Base-by-base conservation (phyloP, 371 early-diverging fungal genomes). In the Lichtheimia ramosa region DNA sequence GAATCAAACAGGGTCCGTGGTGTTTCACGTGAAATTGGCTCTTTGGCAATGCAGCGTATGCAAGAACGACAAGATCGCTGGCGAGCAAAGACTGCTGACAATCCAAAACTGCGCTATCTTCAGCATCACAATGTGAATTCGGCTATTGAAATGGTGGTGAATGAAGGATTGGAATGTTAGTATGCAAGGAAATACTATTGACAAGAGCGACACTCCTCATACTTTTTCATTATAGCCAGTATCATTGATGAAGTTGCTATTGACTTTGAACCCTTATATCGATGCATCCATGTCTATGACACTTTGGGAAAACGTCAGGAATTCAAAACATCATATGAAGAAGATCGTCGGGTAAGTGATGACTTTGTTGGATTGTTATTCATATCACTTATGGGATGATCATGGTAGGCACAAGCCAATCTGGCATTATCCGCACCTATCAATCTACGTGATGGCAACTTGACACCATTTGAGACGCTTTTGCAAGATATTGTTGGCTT, bases 401-500 rank as follows among this genome's bases (percentile, higher is more conserved):
- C 16, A 5, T 46, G 48, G 12, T 65, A 88, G 83, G 86, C 90
- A 24, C 91, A 92, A 77, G 91, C 91, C 6, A 85, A 87, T 63
- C 65, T 91, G 46, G 83, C 89, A 2, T 67, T 91, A 13, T 82
- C 85, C 0, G 71, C 87, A 7, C 81, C 82, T 6, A 83, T 89
- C 59, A 82, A 85, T 10, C 65, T 91, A 59, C 77, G 81, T 56
- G 82, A 85, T 23, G 84, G 83, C 15, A 82, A 90, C 61, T 64
- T 92, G 20, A 74, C 70, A 10, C 77, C 83, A 3, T 93, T 97
- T 59, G 87, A 90, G 58, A 73, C 78, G 0, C 82, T 91, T 50
- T 70, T 98, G 40, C 87, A 92, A 58, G 96, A 96, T 40, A 86
- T 97, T 62, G 90, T 93, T 28, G 99, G 99, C 0, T 98, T 96